phyloP scores from a whole-genome alignment of 2,329 filamentous ascomycete genomes.

The Neocatenulostroma microsporum region DNA sequence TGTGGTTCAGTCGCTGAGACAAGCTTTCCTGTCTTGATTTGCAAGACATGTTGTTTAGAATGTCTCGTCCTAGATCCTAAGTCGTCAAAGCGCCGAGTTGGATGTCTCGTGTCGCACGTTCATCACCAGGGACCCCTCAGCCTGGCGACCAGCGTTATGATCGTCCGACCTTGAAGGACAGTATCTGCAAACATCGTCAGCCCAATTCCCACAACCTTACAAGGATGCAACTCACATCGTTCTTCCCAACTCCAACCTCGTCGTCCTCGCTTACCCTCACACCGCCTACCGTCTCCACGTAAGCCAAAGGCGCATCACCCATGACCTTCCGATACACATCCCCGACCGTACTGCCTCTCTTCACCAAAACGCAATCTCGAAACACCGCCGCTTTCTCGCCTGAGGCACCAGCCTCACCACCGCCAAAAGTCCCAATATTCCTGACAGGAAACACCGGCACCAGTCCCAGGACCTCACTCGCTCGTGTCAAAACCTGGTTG shows the following conservation, averaged over 20 bases:
- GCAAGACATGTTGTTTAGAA: no score
- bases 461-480: constrained; percentile 78
- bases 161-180: constrained; percentile 82
- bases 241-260: constrained; percentile 76
- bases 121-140: no score
- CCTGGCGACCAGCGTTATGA: no score
- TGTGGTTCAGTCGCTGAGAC: no score
- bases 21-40: no score
- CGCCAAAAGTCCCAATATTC: constrained; percentile 72
- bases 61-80: no score
- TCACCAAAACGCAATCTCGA: constrained; percentile 87
- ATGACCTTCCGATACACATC: constrained; percentile 91
- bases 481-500: constrained; percentile 81
- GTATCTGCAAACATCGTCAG: constrained; percentile 48
- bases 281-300: constrained; percentile 81
- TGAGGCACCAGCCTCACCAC: constrained; percentile 52
- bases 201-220: background rate
- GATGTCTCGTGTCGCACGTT: no score
- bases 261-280: constrained; percentile 86
- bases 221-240: constrained; percentile 88
- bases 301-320: constrained; percentile 92
- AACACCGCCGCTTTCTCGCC: constrained; percentile 60
- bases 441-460: constrained; percentile 90
- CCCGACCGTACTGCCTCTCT: constrained; percentile 77
- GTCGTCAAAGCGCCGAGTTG: no score